phyloP scores from a whole-genome alignment of 2,329 filamentous ascomycete species.

The Claviceps pusilla region DNA sequence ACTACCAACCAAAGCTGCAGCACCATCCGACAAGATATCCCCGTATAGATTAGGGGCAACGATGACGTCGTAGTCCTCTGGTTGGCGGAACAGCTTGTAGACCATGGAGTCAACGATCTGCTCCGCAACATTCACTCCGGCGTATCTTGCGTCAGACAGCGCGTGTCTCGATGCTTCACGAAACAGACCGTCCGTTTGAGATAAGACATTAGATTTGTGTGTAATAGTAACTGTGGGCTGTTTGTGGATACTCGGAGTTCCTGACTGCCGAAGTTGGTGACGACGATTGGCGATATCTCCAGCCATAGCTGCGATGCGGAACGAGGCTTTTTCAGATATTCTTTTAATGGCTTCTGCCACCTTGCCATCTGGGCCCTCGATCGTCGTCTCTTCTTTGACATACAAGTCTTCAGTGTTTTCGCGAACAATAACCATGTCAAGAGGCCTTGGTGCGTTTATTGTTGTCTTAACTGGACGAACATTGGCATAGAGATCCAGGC shows the following conservation, averaged over 20 bases:
- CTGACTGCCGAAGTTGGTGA: conserved; percentile 58
- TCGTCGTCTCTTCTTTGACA: conserved; percentile 89
- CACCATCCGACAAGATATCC: conserved; percentile 89
- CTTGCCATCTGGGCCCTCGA: conserved; percentile 58
- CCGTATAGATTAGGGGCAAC: conserved; percentile 96
- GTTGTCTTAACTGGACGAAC: conserved; percentile 88
- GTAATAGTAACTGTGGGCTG: conserved; percentile 80
- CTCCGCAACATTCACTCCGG: conserved; percentile 61
- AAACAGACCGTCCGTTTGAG: conserved; percentile 93
- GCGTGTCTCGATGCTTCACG: conserved; percentile 62
- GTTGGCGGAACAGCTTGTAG: conserved; percentile 97
- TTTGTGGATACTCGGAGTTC: conserved; percentile 44
- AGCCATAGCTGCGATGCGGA: conserved; percentile 80
- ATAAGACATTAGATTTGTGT: conserved; percentile 95
- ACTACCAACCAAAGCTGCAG: conserved; percentile 81
- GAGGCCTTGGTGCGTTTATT: conserved; percentile 47
- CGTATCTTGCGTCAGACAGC: conserved; percentile 51
- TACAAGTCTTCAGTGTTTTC: conserved; percentile 99
- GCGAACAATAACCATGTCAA: conserved; percentile 95
- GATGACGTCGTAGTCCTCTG: conserved; percentile 89
- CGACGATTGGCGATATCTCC: conserved; percentile 84
- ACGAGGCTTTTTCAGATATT: conserved; percentile 73
- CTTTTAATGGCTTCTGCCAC: conserved; percentile 97
- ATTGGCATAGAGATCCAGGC: conserved; percentile 89
- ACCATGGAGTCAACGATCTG: conserved; percentile 99